phyloP scores from a whole-genome alignment of 2,329 filamentous ascomycete genomes.

The Curvularia spicifera region DNA sequence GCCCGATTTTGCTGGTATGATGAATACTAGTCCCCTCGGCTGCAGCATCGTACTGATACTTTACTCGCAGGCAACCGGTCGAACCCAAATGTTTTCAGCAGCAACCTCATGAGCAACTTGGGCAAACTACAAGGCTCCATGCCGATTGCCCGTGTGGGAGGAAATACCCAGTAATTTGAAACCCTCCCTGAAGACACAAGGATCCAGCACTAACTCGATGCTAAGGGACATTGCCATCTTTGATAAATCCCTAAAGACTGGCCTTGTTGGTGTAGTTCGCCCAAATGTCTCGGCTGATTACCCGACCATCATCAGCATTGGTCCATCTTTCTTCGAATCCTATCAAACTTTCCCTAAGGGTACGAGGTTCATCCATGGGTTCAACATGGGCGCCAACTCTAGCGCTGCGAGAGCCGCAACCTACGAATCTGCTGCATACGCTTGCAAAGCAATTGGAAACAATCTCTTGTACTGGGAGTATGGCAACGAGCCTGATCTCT shows the following conservation, averaged over 20 bases:
- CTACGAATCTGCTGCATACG: conserved; percentile 61
- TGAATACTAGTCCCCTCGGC: too few species aligned
- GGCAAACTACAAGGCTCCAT: conserved; percentile 61
- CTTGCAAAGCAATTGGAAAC: conserved; percentile 62
- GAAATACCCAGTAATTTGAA: conserved; percentile 69
- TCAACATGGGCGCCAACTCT: conserved; percentile 64
- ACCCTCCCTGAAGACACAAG: conserved; percentile 50
- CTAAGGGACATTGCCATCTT: conserved; percentile 29
- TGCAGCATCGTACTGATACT: neutral
- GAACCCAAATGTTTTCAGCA: conserved; percentile 64
- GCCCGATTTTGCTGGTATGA: conserved; percentile 10
- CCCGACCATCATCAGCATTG: conserved; percentile 65
- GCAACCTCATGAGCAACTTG: conserved; percentile 65
- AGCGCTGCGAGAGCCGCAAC: conserved; percentile 51
- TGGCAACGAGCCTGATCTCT: conserved; percentile 69
- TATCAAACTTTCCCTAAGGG: conserved; percentile 61
- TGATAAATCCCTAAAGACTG: conserved; percentile 7
- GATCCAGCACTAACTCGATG: conserved; percentile 58
- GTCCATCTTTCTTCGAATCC: conserved; percentile 67
- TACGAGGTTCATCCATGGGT: conserved; percentile 65
- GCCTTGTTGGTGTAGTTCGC: conserved; percentile 59
- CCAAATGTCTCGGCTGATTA: conserved; percentile 62
- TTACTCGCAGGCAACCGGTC: conserved; percentile 56
- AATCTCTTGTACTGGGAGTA: conserved; percentile 65
- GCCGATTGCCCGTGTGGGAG: conserved; percentile 67